Conservation (phyloP, 2,329 filamentous ascomycete genomes). For the Chaetomium olivaceum region DNA sequence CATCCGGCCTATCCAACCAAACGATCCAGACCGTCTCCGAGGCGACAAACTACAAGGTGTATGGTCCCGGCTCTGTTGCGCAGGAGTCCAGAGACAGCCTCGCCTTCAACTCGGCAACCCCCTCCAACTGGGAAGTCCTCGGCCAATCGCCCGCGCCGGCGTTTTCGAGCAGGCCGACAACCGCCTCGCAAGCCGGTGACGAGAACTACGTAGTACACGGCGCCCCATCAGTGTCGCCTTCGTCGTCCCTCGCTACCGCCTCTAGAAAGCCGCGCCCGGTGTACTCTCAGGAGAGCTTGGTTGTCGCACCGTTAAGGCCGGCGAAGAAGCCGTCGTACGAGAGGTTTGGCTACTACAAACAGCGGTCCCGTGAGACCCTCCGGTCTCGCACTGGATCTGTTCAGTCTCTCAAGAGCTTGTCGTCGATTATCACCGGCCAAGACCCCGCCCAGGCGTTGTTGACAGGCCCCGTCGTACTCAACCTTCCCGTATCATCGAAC, state of each 20-base stretch:
- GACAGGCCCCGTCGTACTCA: constrained; percentile 43
- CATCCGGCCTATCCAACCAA: constrained; percentile 38
- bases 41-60: constrained; percentile 56
- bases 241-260: constrained; percentile 41
- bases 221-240: constrained; percentile 45
- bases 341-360: constrained; percentile 50
- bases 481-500: constrained; percentile 39
- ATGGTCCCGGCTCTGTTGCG: constrained; percentile 44
- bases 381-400: constrained; percentile 45
- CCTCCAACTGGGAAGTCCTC: constrained; percentile 54
- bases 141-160: constrained; percentile 52
- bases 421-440: constrained; percentile 51
- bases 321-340: constrained; percentile 51
- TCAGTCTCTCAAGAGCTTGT: constrained; percentile 56
- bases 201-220: constrained; percentile 58
- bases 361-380: constrained; percentile 55
- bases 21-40: constrained; percentile 51
- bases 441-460: constrained; percentile 47
- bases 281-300: constrained; percentile 63
- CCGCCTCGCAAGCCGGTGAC: constrained; percentile 40
- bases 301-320: constrained; percentile 57
- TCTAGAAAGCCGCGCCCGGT: constrained; percentile 42
- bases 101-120: constrained; percentile 44
- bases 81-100: constrained; percentile 46
- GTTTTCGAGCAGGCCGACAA: constrained; percentile 42